phyloP scores from a whole-genome alignment of 805 yeast genomes.

The Millerago galiae region DNA sequence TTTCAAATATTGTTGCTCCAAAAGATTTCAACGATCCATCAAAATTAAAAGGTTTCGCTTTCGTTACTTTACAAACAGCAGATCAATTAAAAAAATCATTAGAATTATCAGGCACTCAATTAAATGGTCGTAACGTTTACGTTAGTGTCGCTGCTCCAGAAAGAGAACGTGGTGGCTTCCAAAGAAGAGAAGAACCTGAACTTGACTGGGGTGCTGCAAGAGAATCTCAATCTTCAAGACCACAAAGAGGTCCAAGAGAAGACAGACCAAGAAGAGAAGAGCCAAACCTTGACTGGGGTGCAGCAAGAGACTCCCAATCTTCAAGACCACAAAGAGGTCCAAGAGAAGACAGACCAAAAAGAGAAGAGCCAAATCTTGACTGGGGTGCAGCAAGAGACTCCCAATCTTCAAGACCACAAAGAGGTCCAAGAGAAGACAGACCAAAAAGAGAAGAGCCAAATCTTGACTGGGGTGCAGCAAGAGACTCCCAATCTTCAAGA shows the following conservation, averaged over 20 bases:
- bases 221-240: slow-evolving; percentile 26
- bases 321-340: slow-evolving; percentile 27
- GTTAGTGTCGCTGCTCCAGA: slow-evolving; percentile 77
- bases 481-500: slow-evolving; percentile 30
- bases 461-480: slow-evolving; percentile 42
- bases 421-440: slow-evolving; percentile 22
- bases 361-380: slow-evolving; percentile 38
- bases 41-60: slow-evolving; percentile 81
- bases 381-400: slow-evolving; percentile 48
- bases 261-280: no score
- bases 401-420: slow-evolving; percentile 25
- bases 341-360: no score
- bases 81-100: slow-evolving; percentile 74
- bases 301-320: slow-evolving; percentile 38
- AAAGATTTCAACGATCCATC: slow-evolving; percentile 53
- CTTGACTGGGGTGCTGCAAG: slow-evolving; percentile 48
- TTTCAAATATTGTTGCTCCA: slow-evolving; percentile 66
- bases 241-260: slow-evolving; percentile 29
- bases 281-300: slow-evolving; percentile 42
- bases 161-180: slow-evolving; percentile 34
- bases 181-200: slow-evolving; percentile 33
- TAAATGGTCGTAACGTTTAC: slow-evolving; percentile 65
- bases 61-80: slow-evolving; percentile 72
- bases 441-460: slow-evolving; percentile 27
- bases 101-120: slow-evolving; percentile 59